These are phyloP conservation scores for Magnusiomyces tetraspermus DNA, from an alignment of 1,139 yeast genomes.

Conservation along the genomic window DNA sequence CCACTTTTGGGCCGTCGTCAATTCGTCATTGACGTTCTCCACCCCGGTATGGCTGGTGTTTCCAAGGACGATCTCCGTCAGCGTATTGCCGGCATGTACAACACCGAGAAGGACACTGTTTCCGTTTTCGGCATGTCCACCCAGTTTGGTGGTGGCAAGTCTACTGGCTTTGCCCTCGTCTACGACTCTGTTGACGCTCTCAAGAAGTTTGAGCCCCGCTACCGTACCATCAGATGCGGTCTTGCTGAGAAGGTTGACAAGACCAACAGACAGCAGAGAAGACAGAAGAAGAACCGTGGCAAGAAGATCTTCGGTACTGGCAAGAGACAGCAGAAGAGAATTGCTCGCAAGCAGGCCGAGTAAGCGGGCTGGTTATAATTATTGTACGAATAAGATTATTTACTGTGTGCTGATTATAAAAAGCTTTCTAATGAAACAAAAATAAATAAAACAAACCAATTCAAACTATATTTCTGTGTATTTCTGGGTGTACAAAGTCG, in stretches of 20 bases:
- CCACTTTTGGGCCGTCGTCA: conserved; percentile 99
- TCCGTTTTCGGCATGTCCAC: conserved; percentile 99
- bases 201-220: conserved; percentile 97
- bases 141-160: conserved; percentile 99
- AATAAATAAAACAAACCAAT: no score
- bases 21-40: conserved; percentile 98
- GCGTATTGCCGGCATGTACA: conserved; percentile 92
- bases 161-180: conserved; percentile 98
- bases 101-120: conserved; percentile 96
- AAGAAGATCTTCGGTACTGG: conserved; percentile 99
- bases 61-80: conserved; percentile 99
- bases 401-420: neutral
- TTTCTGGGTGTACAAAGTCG: no score
- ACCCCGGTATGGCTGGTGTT: conserved; percentile 99
- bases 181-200: conserved; percentile 98
- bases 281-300: conserved; percentile 99
- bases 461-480: no score
- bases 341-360: conserved; percentile 10
- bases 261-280: conserved; percentile 99
- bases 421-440: no score
- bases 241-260: conserved; percentile 92
- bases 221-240: conserved; percentile 99
- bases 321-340: conserved; percentile 75
- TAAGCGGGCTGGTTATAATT: neutral
- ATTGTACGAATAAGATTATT: neutral